Base-by-base conservation (phyloP, 768 basidiomycete species). In the Lepiota subincarnata region DNA sequence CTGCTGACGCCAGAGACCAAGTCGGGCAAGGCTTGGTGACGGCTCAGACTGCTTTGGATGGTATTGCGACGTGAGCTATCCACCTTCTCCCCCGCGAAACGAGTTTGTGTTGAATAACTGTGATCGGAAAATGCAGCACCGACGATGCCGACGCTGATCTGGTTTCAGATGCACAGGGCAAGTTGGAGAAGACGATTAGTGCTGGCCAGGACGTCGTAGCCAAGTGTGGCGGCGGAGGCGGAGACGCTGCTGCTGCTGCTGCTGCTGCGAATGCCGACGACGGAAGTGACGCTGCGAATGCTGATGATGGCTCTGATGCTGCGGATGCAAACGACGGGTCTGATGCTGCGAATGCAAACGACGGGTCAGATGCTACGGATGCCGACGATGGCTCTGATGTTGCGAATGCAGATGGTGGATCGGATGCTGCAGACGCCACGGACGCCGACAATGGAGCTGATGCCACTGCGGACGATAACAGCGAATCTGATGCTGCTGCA, bases 161-260 rank as follows among this genome's bases (percentile, higher is more conserved):
- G 10, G 60, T 64, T 10, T 28, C 59, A 1, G 58, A 53, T 5
- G 67, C 61, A 11, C 44, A 54, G 12, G 26, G 44, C 3, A 61
- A 57, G 24, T 45, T 68, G 6, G 46, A 61, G 38, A 57, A 47
- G 45, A 64, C 66, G 6, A 59, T 64, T 16, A 37, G 52, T 16
- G 66, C 58, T n/a, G 66, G 64, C 10, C 53, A 53, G 12, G 47
- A 60, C 16, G 66, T 66, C 31, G 56, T 65, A 2, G 50, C 59
- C 20, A 46, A 58, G 7, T 68, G 67, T 26, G 52, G 52, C 7
- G 44, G 44, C 4, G 52, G 52, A 45, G 42, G 42, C 24, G 24
- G 24, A 31, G 31, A 31, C 31, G 31, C 31, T 7, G 45, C 10
- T n/a, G n/a, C 24, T 7, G 45, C 10, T n/a, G n/a, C 24, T 38